Evolutionary conservation across 345 rosid genomes (phyloP).

Genomic region (Syzygium oleosum): DNA sequence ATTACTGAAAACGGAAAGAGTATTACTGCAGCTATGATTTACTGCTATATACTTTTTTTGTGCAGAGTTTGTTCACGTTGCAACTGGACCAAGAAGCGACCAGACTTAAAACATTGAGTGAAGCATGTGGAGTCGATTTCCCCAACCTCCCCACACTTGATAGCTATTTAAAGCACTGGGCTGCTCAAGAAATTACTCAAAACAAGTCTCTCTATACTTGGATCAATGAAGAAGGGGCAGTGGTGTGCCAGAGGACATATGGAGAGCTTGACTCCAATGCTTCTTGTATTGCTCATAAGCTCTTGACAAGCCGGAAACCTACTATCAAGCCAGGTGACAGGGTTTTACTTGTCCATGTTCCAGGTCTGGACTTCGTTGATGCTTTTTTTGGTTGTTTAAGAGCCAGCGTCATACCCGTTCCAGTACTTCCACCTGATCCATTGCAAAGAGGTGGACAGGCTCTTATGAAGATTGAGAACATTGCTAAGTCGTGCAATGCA

Average conservation of each 20-base stretch:
- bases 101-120: constrained; percentile 20
- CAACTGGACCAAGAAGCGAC: constrained; percentile 13
- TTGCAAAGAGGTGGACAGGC: constrained; percentile 64
- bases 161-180: constrained; percentile 59
- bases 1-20: background rate
- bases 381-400: constrained; percentile 66
- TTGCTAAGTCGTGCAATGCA: constrained; percentile 42
- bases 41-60: background rate
- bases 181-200: constrained; percentile 20
- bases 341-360: constrained; percentile 51
- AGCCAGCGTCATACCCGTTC: constrained; percentile 55
- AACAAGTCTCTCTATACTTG: constrained; percentile 40
- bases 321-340: constrained; percentile 46
- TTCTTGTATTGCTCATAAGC: constrained; percentile 39
- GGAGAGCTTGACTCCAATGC: constrained; percentile 40
- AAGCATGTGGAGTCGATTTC: constrained; percentile 37
- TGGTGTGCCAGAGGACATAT: constrained; percentile 31
- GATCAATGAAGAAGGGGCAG: constrained; percentile 47
- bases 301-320: constrained; percentile 41
- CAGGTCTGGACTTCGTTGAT: constrained; percentile 59
- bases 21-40: background rate
- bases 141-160: constrained; percentile 47
- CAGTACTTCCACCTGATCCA: constrained; percentile 71
- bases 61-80: constrained; percentile 44
- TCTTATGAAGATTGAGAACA: constrained; percentile 55